phyloP scores from a whole-genome alignment of 495 filamentous ascomycete genomes.

The Penicillium roqueforti region DNA sequence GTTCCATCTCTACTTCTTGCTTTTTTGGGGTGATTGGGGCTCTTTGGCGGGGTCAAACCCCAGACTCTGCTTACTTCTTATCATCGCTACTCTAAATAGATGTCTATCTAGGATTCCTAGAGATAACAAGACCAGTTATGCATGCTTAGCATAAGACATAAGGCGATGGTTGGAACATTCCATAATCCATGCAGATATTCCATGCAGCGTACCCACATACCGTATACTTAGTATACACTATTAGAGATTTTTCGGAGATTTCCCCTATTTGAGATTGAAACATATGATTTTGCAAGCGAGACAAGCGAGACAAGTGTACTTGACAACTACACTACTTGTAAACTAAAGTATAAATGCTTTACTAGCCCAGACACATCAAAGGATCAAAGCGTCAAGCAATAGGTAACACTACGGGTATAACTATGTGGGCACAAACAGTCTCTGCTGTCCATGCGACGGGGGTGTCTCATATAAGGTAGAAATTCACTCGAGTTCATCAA shows the following conservation, averaged over 20 bases:
- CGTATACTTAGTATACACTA: not conserved
- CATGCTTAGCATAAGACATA: not conserved
- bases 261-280: not conserved
- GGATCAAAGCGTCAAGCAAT: no score
- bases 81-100: not conserved
- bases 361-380: not conserved
- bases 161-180: not conserved
- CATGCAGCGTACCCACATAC: not conserved
- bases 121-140: no score
- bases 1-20: not conserved
- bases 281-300: not conserved
- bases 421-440: slow-evolving; percentile 4
- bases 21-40: slow-evolving; percentile 5
- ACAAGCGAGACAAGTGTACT: not conserved
- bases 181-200: not conserved
- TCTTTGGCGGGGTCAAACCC: not conserved
- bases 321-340: not conserved
- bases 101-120: no score
- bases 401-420: no score
- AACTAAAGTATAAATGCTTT: not conserved
- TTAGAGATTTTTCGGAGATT: not conserved
- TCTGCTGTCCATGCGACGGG: slow-evolving; percentile 3
- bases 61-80: not conserved
- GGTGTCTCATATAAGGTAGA: not conserved
- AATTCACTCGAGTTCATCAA: not conserved